phyloP scores from a whole-genome alignment of 2,329 filamentous ascomycete species.

The Xylaria sp. region DNA sequence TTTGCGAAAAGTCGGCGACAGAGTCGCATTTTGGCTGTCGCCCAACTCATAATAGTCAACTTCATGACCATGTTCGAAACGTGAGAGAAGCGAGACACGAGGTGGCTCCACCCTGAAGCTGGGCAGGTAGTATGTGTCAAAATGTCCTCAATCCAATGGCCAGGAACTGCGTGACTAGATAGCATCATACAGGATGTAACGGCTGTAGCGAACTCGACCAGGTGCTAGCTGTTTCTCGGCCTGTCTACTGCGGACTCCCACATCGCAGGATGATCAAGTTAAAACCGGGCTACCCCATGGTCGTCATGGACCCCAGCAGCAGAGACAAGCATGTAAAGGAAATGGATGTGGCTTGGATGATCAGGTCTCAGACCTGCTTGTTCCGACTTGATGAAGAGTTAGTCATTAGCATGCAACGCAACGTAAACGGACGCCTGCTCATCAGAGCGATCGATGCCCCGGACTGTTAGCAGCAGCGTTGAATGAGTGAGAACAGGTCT shows the following conservation, averaged over 20 bases:
- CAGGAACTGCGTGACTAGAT: conserved; percentile 17
- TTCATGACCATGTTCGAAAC: background rate
- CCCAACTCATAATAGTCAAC: background rate
- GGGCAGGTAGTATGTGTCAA: background rate
- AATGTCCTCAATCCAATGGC: conserved; percentile 10
- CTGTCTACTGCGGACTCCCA: conserved; percentile 17
- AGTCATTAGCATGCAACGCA: background rate
- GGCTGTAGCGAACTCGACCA: conserved; percentile 8
- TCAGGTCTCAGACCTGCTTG: conserved; percentile 3
- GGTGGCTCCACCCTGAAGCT: conserved; percentile 8
- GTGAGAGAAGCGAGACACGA: conserved; percentile 9
- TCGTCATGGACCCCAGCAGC: background rate
- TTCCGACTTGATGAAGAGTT: background rate
- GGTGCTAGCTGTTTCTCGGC: conserved; percentile 9
- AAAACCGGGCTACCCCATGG: background rate
- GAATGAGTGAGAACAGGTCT: background rate
- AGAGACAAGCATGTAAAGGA: background rate
- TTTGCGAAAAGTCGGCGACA: background rate
- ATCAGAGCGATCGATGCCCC: background rate
- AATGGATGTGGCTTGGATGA: background rate
- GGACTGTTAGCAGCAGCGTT: background rate
- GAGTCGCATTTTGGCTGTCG: conserved; percentile 2
- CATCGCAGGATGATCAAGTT: conserved; percentile 3
- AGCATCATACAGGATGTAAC: conserved; percentile 19
- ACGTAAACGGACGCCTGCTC: background rate